phyloP scores from a whole-genome alignment of 768 basidiomycete species.

The Xerocomellus chrysenteron region DNA sequence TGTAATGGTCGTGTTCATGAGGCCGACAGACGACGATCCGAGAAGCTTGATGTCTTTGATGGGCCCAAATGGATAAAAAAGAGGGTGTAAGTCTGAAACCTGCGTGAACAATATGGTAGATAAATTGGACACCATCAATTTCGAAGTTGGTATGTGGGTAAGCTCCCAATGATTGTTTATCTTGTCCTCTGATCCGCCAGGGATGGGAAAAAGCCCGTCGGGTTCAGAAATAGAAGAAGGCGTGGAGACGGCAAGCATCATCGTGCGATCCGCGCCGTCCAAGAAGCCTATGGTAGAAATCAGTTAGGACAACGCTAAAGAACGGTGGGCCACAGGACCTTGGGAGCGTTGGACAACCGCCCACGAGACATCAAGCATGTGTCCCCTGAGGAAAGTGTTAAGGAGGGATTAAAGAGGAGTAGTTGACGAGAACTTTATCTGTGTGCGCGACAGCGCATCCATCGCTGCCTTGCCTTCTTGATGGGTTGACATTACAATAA shows the following conservation, averaged over 20 bases:
- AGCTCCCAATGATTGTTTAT: conserved; percentile 32
- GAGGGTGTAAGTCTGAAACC: conserved; percentile 64
- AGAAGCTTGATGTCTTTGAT: conserved; percentile 61
- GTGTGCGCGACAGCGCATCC: conserved; percentile 61
- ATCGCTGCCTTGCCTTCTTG: conserved; percentile 72
- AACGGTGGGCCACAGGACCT: conserved; percentile 40
- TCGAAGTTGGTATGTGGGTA: conserved; percentile 43
- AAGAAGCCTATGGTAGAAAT: conserved; percentile 55
- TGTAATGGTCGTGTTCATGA: conserved; percentile 43
- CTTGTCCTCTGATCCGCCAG: conserved; percentile 33
- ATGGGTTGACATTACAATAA: conserved; percentile 76
- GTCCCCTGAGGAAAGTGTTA: conserved; percentile 47
- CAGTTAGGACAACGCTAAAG: conserved; percentile 3
- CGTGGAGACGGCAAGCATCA: conserved; percentile 53
- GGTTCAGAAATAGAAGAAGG: conserved; percentile 33
- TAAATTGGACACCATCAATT: conserved; percentile 63
- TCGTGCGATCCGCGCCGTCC: conserved; percentile 76
- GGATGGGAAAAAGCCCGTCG: conserved; percentile 24
- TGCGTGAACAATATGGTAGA: conserved; percentile 68
- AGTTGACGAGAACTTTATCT: conserved; percentile 54
- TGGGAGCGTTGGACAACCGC: conserved; percentile 85
- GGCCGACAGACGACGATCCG: conserved; percentile 33
- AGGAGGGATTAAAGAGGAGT: neutral
- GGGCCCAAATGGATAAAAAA: conserved; percentile 69
- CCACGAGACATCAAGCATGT: conserved; percentile 81